Evolutionary conservation across 139 green algal genomes (phyloP).

Genomic region (Medakamo hakoo): DNA sequence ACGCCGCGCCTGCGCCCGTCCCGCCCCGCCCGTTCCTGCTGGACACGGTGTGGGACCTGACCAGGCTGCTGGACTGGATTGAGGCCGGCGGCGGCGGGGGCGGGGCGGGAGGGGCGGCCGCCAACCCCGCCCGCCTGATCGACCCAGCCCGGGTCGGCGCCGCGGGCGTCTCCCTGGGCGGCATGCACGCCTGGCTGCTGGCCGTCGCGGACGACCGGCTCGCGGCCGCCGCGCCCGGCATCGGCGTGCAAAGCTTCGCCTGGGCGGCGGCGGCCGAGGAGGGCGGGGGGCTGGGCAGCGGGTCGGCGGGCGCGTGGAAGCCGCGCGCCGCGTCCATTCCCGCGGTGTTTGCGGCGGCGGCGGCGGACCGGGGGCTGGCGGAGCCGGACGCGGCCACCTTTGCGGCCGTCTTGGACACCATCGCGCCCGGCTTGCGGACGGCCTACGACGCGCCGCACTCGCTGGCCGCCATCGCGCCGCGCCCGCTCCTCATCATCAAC

Average conservation of each 20-base stretch:
- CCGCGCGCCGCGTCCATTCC: not conserved
- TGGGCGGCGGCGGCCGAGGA: constrained; percentile 9
- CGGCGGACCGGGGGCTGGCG: too few species aligned
- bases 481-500: constrained; percentile 35
- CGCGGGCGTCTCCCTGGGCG: constrained; percentile 45
- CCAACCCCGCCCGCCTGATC: constrained; percentile 21
- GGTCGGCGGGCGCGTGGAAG: not conserved
- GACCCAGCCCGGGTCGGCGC: constrained; percentile 35
- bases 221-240: constrained; percentile 32
- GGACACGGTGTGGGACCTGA: constrained; percentile 59
- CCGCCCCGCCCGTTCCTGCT: constrained; percentile 45
- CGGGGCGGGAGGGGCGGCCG: not conserved
- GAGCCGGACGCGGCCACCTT: not conserved
- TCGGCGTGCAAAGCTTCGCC: constrained; percentile 43
- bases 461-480: constrained; percentile 27
- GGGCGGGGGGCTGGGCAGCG: not conserved
- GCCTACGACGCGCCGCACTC: constrained; percentile 26
- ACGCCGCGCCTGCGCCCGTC: not conserved
- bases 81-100: constrained; percentile 1
- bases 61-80: constrained; percentile 44
- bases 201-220: constrained; percentile 35
- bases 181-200: constrained; percentile 49
- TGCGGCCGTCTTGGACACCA: not conserved
- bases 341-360: not conserved
- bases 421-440: constrained; percentile 14